Conservation (phyloP, 495 filamentous ascomycete genomes). For the Tuber umbilicatum region DNA sequence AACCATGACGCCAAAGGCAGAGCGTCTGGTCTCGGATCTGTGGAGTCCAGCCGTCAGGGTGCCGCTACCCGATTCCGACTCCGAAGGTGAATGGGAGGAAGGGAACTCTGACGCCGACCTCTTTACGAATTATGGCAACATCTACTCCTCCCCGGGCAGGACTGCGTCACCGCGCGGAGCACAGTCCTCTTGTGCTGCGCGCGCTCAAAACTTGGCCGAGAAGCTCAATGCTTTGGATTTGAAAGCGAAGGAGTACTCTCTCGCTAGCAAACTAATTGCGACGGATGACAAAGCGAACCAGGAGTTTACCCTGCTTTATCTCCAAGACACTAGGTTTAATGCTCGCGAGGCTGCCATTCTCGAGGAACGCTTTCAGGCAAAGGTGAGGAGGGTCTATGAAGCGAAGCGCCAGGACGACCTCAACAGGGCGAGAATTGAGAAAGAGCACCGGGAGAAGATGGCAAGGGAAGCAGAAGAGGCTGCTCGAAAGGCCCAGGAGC, state of each 20-base stretch:
- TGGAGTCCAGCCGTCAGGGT: slow-evolving; percentile 22
- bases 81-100: slow-evolving; percentile 33
- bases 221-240: slow-evolving; percentile 30
- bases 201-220: slow-evolving; percentile 25
- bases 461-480: slow-evolving; percentile 27
- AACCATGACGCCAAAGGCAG: neutral
- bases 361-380: slow-evolving; percentile 34
- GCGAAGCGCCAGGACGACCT: slow-evolving; percentile 27
- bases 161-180: slow-evolving; percentile 10
- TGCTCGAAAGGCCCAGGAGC: slow-evolving; percentile 31
- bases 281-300: slow-evolving; percentile 22
- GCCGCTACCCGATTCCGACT: slow-evolving; percentile 30
- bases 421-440: slow-evolving; percentile 21
- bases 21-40: neutral
- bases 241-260: slow-evolving; percentile 39
- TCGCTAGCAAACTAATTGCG: slow-evolving; percentile 31
- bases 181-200: slow-evolving; percentile 27
- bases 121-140: slow-evolving; percentile 18
- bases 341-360: slow-evolving; percentile 33
- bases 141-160: slow-evolving; percentile 18
- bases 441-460: slow-evolving; percentile 25
- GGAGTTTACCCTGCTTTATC: slow-evolving; percentile 35
- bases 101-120: slow-evolving; percentile 26
- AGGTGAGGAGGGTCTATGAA: slow-evolving; percentile 33
- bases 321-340: slow-evolving; percentile 37